Percentiles rank a stretch among this genome's conserved stretches.
Evolutionary conservation across 1,284 basidiomycete genomes (phyloP).

Genomic region (Rhodotorula sp.): DNA sequence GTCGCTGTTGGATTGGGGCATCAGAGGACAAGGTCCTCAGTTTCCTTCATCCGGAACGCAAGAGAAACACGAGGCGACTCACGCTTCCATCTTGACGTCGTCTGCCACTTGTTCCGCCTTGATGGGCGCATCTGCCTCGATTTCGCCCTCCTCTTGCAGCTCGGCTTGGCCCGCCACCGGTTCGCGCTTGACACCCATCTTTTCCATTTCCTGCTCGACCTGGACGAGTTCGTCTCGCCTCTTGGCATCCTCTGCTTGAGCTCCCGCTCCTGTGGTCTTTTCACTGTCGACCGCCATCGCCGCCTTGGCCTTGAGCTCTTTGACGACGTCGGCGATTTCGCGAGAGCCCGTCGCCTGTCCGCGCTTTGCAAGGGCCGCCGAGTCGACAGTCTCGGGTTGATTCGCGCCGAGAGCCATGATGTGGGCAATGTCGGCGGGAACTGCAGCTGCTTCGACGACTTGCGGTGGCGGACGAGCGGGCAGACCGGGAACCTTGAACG

Average conservation of each 20-base stretch:
- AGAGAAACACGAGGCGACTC: background rate
- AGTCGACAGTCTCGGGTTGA: constrained; percentile 1
- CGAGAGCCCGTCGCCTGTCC: background rate
- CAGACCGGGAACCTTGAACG: constrained; percentile 33
- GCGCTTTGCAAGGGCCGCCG: background rate
- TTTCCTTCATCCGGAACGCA: background rate
- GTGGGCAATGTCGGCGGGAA: constrained; percentile 40
- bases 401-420: constrained; percentile 35
- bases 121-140: background rate
- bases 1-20: background rate
- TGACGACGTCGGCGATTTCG: constrained; percentile 31
- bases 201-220: constrained; percentile 36
- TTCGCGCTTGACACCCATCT: constrained; percentile 16
- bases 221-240: constrained; percentile 12
- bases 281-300: constrained; percentile 8
- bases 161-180: background rate
- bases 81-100: constrained; percentile 9
- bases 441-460: constrained; percentile 8
- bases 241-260: background rate
- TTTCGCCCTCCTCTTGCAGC: background rate
- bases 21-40: constrained; percentile 2
- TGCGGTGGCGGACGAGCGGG: constrained; percentile 6
- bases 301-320: constrained; percentile 8
- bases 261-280: background rate
- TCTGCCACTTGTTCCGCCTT: constrained; percentile 12